These are phyloP conservation scores for Apiotrichum gamsii DNA, from an alignment of 1,284 basidiomycete genomes.

Conservation along the genomic window DNA sequence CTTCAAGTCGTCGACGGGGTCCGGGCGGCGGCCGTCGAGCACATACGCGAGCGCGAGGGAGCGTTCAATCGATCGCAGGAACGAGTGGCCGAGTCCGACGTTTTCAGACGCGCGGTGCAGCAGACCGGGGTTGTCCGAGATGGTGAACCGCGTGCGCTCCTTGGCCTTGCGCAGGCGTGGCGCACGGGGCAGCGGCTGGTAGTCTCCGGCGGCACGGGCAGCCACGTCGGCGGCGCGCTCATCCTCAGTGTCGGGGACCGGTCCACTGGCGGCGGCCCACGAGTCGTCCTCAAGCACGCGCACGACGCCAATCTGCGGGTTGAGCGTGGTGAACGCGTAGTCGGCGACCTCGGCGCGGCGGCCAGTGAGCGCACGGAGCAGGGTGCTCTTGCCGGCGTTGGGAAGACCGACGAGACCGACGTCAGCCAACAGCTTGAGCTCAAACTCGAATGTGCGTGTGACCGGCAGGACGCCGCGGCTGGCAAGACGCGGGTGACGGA, in stretches of 20 bases:
- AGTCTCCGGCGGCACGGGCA: conserved; percentile 26
- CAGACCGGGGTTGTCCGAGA: conserved; percentile 96
- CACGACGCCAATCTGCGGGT: conserved; percentile 90
- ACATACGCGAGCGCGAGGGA: conserved; percentile 87
- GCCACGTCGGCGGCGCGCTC: conserved; percentile 55
- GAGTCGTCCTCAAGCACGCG: conserved; percentile 73
- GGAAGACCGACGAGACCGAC: conserved; percentile 89
- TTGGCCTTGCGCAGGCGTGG: conserved; percentile 1
- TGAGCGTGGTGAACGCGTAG: conserved; percentile 92
- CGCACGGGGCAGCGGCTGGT: conserved; percentile 19
- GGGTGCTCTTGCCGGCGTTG: conserved; percentile 75
- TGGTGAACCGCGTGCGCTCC: conserved; percentile 79
- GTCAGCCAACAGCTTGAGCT: conserved; percentile 90
- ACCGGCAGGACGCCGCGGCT: conserved; percentile 76
- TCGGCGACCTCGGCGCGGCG: conserved; percentile 81
- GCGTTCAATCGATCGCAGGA: conserved; percentile 87
- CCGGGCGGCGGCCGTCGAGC: conserved; percentile 68
- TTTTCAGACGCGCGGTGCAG: conserved; percentile 78
- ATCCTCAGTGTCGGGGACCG: conserved; percentile 62
- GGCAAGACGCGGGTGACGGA: conserved; percentile 70
- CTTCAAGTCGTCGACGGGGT: conserved; percentile 68
- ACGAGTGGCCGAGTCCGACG: conserved; percentile 88
- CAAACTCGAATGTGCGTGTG: conserved; percentile 74
- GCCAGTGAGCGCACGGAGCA: conserved; percentile 82
- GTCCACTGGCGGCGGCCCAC: conserved; percentile 56